Evolutionary conservation across 1,284 basidiomycete species (phyloP).

Genomic region (Naganishia sp.): DNA sequence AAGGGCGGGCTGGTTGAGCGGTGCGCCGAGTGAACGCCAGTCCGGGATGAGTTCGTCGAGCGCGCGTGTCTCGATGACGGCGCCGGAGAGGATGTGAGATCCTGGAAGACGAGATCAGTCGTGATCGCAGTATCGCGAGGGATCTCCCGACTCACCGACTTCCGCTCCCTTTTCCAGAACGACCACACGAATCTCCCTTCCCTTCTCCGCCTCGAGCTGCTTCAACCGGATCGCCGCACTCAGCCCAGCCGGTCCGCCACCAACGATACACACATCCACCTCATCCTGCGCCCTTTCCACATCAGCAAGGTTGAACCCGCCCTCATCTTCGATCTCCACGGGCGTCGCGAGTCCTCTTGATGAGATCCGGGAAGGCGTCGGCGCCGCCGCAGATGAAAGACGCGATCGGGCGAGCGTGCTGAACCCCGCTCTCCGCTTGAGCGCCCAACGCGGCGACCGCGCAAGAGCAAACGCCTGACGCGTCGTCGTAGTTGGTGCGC

Average conservation of each 20-base stretch:
- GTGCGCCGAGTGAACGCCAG: conserved; percentile 60
- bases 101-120: conserved; percentile 58
- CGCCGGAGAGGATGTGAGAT: conserved; percentile 92
- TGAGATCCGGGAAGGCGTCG: conserved; percentile 4
- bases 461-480: background rate
- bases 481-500: background rate
- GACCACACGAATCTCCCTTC: conserved; percentile 82
- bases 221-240: conserved; percentile 95
- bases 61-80: conserved; percentile 89
- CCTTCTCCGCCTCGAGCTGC: conserved; percentile 81
- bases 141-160: conserved; percentile 66
- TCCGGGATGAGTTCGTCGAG: conserved; percentile 88
- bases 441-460: conserved; percentile 7
- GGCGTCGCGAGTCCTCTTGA: conserved; percentile 14
- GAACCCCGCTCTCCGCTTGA: conserved; percentile 16
- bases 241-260: conserved; percentile 91
- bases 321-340: conserved; percentile 29
- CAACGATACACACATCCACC: conserved; percentile 96
- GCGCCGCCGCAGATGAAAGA: background rate
- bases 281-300: conserved; percentile 80
- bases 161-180: conserved; percentile 94
- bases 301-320: conserved; percentile 45
- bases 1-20: conserved; percentile 75
- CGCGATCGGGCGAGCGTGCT: conserved; percentile 8
- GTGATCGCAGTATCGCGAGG: background rate